Conservation (phyloP, 495 filamentous ascomycete species). For the Trichoderma virens region DNA sequence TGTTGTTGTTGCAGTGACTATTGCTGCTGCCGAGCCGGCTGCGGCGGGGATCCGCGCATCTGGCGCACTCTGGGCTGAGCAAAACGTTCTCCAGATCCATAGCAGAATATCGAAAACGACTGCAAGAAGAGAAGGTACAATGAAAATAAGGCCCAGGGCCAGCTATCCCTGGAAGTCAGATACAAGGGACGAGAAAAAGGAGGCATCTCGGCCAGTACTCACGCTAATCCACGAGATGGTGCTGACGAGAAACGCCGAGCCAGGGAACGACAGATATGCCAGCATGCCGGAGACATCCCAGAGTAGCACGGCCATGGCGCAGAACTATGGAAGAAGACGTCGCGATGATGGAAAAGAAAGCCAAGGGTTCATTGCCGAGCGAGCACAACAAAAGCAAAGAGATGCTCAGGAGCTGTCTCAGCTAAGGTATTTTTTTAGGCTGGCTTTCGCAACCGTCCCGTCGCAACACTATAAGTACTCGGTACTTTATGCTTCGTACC, state of each 20-base stretch:
- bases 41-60: background rate
- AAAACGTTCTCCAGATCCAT: slow-evolving; percentile 34
- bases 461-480: background rate
- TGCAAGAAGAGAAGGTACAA: slow-evolving; percentile 18
- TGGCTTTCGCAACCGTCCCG: background rate
- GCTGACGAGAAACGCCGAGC: background rate
- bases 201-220: background rate
- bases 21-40: background rate
- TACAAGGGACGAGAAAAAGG: background rate
- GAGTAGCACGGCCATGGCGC: background rate
- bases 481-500: background rate
- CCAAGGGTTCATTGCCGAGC: background rate
- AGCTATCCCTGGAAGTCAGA: slow-evolving; percentile 16
- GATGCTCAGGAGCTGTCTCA: slow-evolving; percentile 4
- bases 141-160: slow-evolving; percentile 20
- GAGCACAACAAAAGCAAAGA: background rate
- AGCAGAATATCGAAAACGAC: slow-evolving; percentile 37
- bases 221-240: slow-evolving; percentile 9
- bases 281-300: background rate
- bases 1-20: background rate
- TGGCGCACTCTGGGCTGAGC: slow-evolving; percentile 13
- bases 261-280: slow-evolving; percentile 1
- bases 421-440: background rate
- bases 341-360: background rate
- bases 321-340: background rate